Evolutionary conservation across 345 rosid genomes (phyloP).

Genomic region (Citrus australasica): DNA sequence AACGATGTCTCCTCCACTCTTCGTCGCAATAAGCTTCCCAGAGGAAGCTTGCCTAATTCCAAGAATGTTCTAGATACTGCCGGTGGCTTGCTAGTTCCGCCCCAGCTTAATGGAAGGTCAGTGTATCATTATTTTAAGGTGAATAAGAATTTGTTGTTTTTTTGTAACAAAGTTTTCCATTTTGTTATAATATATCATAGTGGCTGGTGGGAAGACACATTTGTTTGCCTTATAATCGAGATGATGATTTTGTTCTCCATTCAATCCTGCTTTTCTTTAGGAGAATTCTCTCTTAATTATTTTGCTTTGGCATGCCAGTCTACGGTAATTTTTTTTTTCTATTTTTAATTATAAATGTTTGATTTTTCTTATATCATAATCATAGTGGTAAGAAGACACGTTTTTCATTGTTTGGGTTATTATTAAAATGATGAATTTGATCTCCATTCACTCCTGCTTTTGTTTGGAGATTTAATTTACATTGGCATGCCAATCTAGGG

Average conservation of each 20-base stretch:
- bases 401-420: neutral
- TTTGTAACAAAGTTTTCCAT: no score
- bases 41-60: conserved; percentile 46
- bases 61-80: conserved; percentile 61
- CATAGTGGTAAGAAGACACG: neutral
- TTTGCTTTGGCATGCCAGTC: neutral
- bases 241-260: neutral
- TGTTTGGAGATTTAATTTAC: neutral
- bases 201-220: neutral
- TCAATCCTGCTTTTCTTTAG: neutral
- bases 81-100: conserved; percentile 67
- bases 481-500: neutral
- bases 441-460: neutral
- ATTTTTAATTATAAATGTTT: neutral
- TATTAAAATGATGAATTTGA: neutral
- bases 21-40: conserved; percentile 55
- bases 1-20: conserved; percentile 37
- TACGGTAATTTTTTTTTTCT: neutral
- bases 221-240: neutral
- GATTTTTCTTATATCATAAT: neutral
- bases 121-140: neutral
- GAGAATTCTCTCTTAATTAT: neutral
- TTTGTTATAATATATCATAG: no score
- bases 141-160: neutral
- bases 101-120: conserved; percentile 87